phyloP scores from a whole-genome alignment of 139 green algal genomes.

The Yamagishiella unicocca region DNA sequence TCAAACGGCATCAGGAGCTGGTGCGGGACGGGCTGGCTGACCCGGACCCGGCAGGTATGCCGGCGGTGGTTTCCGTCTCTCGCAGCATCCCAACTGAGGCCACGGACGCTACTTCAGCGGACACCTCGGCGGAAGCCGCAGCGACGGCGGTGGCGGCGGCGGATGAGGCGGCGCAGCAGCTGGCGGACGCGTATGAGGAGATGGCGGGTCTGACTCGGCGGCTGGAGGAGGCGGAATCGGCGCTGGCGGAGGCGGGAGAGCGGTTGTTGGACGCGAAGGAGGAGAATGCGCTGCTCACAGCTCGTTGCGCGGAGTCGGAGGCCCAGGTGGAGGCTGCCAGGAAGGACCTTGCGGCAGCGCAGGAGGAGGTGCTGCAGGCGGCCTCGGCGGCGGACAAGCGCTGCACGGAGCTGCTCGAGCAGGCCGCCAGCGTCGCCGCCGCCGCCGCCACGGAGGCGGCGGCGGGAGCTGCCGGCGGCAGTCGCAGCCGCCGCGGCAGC shows the following conservation, averaged over 20 bases:
- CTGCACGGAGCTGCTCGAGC: neutral
- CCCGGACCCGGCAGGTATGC: neutral
- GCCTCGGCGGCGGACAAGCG: neutral
- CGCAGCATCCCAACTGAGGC: neutral
- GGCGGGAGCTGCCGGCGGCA: neutral
- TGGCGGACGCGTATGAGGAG: neutral
- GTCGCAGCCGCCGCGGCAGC: slow-evolving; percentile 8
- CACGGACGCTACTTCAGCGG: neutral
- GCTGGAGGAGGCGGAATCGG: neutral
- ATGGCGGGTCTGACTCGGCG: neutral
- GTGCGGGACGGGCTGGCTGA: slow-evolving; percentile 7
- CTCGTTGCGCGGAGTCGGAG: neutral
- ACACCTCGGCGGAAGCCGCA: neutral
- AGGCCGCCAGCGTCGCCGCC: neutral
- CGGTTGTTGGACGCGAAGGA: neutral
- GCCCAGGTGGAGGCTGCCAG: neutral
- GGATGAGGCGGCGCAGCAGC: neutral
- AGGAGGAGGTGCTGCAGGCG: neutral
- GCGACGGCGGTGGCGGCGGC: neutral
- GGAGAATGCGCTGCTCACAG: neutral
- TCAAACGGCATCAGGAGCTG: slow-evolving; percentile 23
- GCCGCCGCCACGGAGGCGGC: neutral
- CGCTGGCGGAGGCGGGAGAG: slow-evolving; percentile 5
- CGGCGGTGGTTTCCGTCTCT: neutral
- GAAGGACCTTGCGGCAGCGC: neutral